These are phyloP conservation scores for Pulveroboletus sp. DNA, from an alignment of 768 basidiomycete species.

Conservation along the genomic window DNA sequence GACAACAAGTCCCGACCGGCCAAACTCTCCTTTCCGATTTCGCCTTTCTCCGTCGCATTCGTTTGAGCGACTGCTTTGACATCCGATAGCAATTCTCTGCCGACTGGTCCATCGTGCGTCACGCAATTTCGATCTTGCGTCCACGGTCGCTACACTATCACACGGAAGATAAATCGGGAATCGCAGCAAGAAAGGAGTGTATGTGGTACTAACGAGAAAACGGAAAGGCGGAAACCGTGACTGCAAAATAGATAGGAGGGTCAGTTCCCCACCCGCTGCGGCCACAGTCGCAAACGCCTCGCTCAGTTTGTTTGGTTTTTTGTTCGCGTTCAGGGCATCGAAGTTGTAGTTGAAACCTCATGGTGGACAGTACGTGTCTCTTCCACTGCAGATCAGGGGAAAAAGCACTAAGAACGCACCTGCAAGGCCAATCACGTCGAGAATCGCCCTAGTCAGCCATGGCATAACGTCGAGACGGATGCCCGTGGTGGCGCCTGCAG, in stretches of 20 bases:
- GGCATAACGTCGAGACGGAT: constrained; percentile 27
- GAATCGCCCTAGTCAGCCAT: constrained; percentile 33
- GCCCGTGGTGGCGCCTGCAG: constrained; percentile 9
- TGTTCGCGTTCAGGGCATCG: constrained; percentile 25
- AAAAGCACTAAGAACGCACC: constrained; percentile 14
- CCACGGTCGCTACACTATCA: constrained; percentile 21
- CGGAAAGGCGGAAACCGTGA: constrained; percentile 35
- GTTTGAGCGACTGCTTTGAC: constrained; percentile 41
- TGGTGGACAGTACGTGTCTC: neutral
- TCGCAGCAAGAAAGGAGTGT: neutral
- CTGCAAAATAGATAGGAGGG: constrained; percentile 31
- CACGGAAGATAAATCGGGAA: neutral
- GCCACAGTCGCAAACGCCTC: constrained; percentile 30
- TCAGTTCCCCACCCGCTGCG: neutral
- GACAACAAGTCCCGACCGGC: constrained; percentile 53
- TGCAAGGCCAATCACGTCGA: constrained; percentile 39
- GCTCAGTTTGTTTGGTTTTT: constrained; percentile 29
- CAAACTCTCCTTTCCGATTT: constrained; percentile 32
- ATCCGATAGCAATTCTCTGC: constrained; percentile 40
- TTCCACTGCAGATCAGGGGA: neutral
- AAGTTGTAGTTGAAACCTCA: constrained; percentile 36
- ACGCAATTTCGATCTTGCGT: constrained; percentile 25
- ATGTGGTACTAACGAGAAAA: constrained; percentile 27
- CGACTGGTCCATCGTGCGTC: constrained; percentile 47
- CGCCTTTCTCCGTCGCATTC: constrained; percentile 22